Base-by-base conservation (phyloP, 805 yeast genomes). In the Lachancea quebecensis region DNA sequence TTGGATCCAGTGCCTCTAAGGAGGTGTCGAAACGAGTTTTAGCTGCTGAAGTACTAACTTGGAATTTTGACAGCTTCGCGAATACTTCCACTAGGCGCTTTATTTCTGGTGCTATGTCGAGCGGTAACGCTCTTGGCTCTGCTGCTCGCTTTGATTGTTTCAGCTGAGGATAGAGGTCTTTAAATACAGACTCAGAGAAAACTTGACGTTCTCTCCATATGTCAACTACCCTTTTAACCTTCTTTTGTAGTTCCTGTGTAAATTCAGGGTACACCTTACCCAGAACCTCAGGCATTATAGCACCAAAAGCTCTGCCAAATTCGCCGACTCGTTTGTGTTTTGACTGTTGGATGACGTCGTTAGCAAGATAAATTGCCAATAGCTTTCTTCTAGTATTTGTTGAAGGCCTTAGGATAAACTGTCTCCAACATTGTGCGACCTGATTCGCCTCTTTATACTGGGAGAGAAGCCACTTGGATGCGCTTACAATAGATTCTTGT, bases 141-240 rank as follows among this genome's bases (percentile, higher is more conserved):
- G 41, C 3, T 3, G 17, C 8, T 25, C 31, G 38, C 17, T 36
- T 48, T 10, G 52, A 47, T 35, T 47, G 50, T 47, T 49, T 46
- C 32, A 61, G 44, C 27, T 50, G 47, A 7, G 49, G 43, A 18
- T 62, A 64, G 15, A 73, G 59, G 10, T 55, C 56, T 12, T 50
- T 39, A 41, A 70, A 52, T 5, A 62, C 67, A 1, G 54, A 56
- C 4, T 59, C 53, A 4, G 62, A 41, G 49, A 82, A 81, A 0
- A 82, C 74, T n/a, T 59, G 61, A 42, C 90, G 66, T 54, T 78
- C 78, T 34, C 71, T 69, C 88, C 88, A 82, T n/a, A 82, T 85
- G 33, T 67, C 71, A 14, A 79, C 68, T 14, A 82, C 79, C 32
- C 89, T 69, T 36, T 68, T 73, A 10, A 81, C 71, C 45, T 79